A percentile compares a stretch with the other conserved stretches of the same genome.
phyloP scores from a whole-genome alignment of 495 filamentous ascomycete genomes.

The Venustampulla echinocandica region DNA sequence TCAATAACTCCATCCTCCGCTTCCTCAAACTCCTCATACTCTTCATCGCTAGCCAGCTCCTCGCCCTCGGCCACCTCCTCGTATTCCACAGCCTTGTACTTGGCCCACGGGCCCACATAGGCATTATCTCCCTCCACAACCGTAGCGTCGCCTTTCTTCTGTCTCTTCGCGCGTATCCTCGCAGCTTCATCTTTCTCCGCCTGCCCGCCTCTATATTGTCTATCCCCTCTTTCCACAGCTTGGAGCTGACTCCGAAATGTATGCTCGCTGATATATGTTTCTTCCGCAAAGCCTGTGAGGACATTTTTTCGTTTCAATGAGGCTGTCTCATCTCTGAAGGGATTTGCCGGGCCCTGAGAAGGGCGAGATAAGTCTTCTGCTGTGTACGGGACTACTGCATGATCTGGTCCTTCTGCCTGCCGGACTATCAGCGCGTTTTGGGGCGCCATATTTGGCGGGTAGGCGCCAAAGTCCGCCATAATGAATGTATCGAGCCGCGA shows the following conservation, averaged over 20 bases:
- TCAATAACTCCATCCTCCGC: slow-evolving; percentile 43
- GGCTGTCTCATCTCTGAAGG: slow-evolving; percentile 58
- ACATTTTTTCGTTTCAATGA: slow-evolving; percentile 80
- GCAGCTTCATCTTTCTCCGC: slow-evolving; percentile 59
- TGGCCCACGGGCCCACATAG: slow-evolving; percentile 92
- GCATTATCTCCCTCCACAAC: slow-evolving; percentile 77
- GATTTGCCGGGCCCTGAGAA: slow-evolving; percentile 65
- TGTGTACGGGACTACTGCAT: slow-evolving; percentile 58
- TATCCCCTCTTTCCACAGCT: slow-evolving; percentile 52
- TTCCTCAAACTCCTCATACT: slow-evolving; percentile 61
- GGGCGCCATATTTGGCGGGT: slow-evolving; percentile 49
- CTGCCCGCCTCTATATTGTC: slow-evolving; percentile 29
- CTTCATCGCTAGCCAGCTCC: slow-evolving; percentile 64
- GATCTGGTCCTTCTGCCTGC: slow-evolving; percentile 39
- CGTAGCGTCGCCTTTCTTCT: slow-evolving; percentile 73
- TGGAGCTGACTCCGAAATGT: slow-evolving; percentile 78
- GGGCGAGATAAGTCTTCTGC: slow-evolving; percentile 58
- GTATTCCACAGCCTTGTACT: slow-evolving; percentile 58
- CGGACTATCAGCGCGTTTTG: slow-evolving; percentile 46
- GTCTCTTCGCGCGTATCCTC: slow-evolving; percentile 57
- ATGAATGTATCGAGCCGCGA: slow-evolving; percentile 21
- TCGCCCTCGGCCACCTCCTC: slow-evolving; percentile 45
- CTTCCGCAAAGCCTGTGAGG: slow-evolving; percentile 79
- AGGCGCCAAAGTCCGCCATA: slow-evolving; percentile 48
- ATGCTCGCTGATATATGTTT: slow-evolving; percentile 79